A percentile compares a stretch with the other conserved stretches of the same genome.
phyloP scores from a whole-genome alignment of 148 eudicot genomes.

The Silene latifolia region DNA sequence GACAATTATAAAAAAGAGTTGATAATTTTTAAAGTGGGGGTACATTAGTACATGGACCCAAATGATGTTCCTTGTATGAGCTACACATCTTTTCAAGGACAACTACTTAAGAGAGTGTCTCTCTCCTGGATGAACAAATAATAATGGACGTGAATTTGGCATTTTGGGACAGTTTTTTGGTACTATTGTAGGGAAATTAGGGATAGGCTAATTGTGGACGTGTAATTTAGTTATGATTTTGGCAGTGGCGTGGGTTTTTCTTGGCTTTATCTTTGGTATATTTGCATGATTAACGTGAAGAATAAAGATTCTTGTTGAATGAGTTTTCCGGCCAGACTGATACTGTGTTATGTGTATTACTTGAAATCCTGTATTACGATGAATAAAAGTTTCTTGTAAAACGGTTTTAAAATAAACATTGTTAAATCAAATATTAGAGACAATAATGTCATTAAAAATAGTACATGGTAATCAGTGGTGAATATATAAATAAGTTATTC shows the following conservation, averaged over 20 bases:
- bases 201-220: not conserved
- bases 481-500: too few relatives aligned
- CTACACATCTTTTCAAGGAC: slow-evolving; percentile 27
- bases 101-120: not conserved
- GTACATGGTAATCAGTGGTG: too few relatives aligned
- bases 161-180: not conserved
- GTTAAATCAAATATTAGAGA: too few relatives aligned
- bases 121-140: not conserved
- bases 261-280: slow-evolving; percentile 1
- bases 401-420: too few relatives aligned
- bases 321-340: not conserved
- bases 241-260: not conserved
- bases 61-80: slow-evolving; percentile 14
- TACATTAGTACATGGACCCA: slow-evolving; percentile 2
- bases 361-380: too few relatives aligned
- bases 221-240: not conserved
- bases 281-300: not conserved
- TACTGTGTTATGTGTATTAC: not conserved
- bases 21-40: slow-evolving; percentile 11
- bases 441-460: too few relatives aligned
- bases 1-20: too few relatives aligned
- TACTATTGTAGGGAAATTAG: too few relatives aligned
- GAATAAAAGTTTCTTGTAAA: too few relatives aligned
- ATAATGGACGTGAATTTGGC: not conserved
- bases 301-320: not conserved